Base-by-base conservation (phyloP, 1,139 yeast species). In the Scheffersomyces lignicola region DNA sequence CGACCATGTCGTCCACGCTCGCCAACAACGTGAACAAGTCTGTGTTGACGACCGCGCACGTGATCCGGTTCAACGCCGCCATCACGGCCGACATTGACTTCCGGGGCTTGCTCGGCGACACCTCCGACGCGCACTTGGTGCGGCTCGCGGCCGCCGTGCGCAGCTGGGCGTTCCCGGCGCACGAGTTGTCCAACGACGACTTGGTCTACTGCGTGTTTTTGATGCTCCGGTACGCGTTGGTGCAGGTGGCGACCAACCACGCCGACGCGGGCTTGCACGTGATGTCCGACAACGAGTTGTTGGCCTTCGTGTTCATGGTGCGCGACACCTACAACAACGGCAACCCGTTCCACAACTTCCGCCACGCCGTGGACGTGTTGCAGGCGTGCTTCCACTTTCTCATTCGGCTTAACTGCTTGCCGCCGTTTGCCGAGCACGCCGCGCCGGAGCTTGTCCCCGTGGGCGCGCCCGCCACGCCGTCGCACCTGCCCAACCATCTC, bases 301-400 rank as follows among this genome's bases (percentile, higher is more conserved):
- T 79, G 33, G 73, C 73, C n/a, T 70, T 86, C 44, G 62, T 84
- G 18, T 76, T 78, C 45, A 72, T 77, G 52, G 73, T 83, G 5
- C 75, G 95, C 44, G 85, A 85, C 49, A 76, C 86, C 30, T 92
- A 92, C 57, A 81, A 84, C 52, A 78, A 78, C 47, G 88, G 88
- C 2, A 89, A 90, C 54, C 88, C 92, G 6, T 92, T 90, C 65
- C 98, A 92, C 63, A 90, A 90, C 62, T 92, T 89, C 56, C 78
- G 96, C 47, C 98, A 92, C 61, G 97, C 96, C 0, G 86, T 88
- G 11, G 98, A 92, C 61, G 98, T 92, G 6, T 65, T 90, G 54
- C 98, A 92, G 62, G 96, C 96, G 1, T 80, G 92, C 33, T 83
- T 82, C 59, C 80, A 75, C 54, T 80, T 79, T 45, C 59, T 83